Evolutionary conservation across 1,284 basidiomycete genomes (phyloP).

Genomic region (Mixia osmundae): DNA sequence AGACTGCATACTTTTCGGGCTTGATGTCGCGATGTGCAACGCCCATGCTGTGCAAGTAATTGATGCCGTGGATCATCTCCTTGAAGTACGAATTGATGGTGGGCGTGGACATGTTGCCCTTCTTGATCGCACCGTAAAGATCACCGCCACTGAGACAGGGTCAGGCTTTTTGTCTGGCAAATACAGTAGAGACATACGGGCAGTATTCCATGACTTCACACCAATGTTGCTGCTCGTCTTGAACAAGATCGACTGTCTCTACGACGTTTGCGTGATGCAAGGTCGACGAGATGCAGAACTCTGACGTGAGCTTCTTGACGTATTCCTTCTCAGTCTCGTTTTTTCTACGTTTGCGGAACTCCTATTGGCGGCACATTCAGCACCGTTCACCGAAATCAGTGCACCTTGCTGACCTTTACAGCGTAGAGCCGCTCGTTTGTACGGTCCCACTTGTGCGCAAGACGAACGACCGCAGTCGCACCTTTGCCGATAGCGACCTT

Average conservation of each 20-base stretch:
- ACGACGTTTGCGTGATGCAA: conserved; percentile 90
- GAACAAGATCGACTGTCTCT: conserved; percentile 94
- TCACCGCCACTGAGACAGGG: conserved; percentile 41
- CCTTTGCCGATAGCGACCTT: conserved; percentile 93
- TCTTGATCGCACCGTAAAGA: conserved; percentile 92
- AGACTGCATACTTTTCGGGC: conserved; percentile 94
- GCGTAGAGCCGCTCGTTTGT: conserved; percentile 95
- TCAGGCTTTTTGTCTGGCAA: background rate
- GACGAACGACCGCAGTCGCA: conserved; percentile 80
- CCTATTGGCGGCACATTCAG: conserved; percentile 27
- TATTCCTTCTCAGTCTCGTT: conserved; percentile 99
- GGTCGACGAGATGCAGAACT: conserved; percentile 97
- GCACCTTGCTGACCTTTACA: conserved; percentile 46
- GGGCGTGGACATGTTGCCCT: conserved; percentile 75
- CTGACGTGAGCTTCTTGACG: conserved; percentile 96
- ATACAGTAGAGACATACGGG: conserved; percentile 24
- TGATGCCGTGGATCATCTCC: conserved; percentile 72
- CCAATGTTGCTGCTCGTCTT: conserved; percentile 90
- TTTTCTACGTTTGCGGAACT: conserved; percentile 93
- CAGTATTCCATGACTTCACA: conserved; percentile 99
- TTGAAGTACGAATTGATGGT: conserved; percentile 97
- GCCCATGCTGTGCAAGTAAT: conserved; percentile 81
- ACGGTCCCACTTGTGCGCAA: conserved; percentile 97
- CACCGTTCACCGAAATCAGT: conserved; percentile 1
- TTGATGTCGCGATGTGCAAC: conserved; percentile 97